These are phyloP conservation scores for Tremellales sp. DNA, from an alignment of 1,284 basidiomycete species.

Conservation along the genomic window DNA sequence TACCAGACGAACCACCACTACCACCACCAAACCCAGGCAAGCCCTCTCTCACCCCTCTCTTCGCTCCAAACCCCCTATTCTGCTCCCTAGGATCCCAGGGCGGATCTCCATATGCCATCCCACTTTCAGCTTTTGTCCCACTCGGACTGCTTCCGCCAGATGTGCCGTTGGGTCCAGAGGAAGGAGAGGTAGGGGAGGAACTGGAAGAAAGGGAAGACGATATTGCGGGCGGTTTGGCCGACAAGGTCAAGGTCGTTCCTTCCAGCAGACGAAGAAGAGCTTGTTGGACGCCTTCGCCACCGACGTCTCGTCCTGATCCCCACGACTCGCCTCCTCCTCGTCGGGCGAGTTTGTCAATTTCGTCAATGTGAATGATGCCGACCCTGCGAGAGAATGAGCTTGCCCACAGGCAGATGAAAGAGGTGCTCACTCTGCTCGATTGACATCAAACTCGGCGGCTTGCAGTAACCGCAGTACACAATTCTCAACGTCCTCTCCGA, in stretches of 20 bases:
- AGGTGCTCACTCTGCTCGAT: conserved; percentile 51
- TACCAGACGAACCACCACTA: conserved; percentile 25
- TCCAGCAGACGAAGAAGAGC: conserved; percentile 87
- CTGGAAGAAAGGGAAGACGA: conserved; percentile 48
- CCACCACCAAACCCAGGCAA: conserved; percentile 41
- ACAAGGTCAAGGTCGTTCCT: conserved; percentile 74
- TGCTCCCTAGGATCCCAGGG: conserved; percentile 44
- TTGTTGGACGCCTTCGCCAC: conserved; percentile 95
- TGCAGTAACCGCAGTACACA: conserved; percentile 78
- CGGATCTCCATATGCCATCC: conserved; percentile 23
- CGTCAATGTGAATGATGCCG: conserved; percentile 94
- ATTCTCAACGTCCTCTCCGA: conserved; percentile 91
- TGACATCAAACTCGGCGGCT: conserved; percentile 81
- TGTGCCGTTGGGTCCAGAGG: neutral
- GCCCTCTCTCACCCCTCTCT: conserved; percentile 44
- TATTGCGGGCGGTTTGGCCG: conserved; percentile 55
- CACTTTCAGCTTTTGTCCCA: conserved; percentile 21
- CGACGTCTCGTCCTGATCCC: conserved; percentile 74
- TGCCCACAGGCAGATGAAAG: neutral
- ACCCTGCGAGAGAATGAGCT: conserved; percentile 53
- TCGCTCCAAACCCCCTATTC: conserved; percentile 33
- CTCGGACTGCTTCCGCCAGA: conserved; percentile 4
- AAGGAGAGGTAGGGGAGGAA: conserved; percentile 8
- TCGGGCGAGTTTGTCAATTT: conserved; percentile 84
- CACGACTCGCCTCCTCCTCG: conserved; percentile 56